Evolutionary conservation across 2,329 filamentous ascomycete genomes (phyloP).

Genomic region (Cladosporium cucumerinum): DNA sequence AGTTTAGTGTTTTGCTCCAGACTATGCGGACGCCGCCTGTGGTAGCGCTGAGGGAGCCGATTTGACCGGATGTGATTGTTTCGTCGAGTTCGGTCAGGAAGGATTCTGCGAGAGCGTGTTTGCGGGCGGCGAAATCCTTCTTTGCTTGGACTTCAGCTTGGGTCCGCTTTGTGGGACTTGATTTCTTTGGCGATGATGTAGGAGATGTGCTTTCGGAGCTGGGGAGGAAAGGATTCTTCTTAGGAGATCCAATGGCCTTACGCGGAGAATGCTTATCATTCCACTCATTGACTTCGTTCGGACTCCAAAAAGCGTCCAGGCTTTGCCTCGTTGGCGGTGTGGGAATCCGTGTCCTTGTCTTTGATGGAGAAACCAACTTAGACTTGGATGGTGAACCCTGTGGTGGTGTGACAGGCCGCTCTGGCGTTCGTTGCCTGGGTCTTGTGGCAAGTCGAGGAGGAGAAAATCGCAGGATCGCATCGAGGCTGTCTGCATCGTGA

Average conservation of each 20-base stretch:
- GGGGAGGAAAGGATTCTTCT: slow-evolving; percentile 28
- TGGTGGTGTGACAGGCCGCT: slow-evolving; percentile 37
- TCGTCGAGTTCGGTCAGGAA: slow-evolving; percentile 70
- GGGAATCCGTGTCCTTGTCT: slow-evolving; percentile 48
- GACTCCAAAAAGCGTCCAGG: slow-evolving; percentile 59
- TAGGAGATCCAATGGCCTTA: slow-evolving; percentile 43
- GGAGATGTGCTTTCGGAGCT: slow-evolving; percentile 25
- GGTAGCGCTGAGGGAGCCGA: slow-evolving; percentile 55
- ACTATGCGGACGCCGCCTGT: slow-evolving; percentile 69
- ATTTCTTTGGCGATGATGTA: slow-evolving; percentile 40
- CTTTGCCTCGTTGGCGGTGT: slow-evolving; percentile 53
- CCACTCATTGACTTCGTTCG: slow-evolving; percentile 59
- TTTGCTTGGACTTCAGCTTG: slow-evolving; percentile 41
- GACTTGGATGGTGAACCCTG: slow-evolving; percentile 42
- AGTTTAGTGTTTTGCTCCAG: slow-evolving; percentile 77
- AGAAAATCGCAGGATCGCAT: slow-evolving; percentile 8
- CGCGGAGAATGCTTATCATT: slow-evolving; percentile 59
- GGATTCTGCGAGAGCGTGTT: slow-evolving; percentile 58
- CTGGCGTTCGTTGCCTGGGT: slow-evolving; percentile 9
- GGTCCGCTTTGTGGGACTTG: slow-evolving; percentile 32
- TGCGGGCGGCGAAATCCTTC: slow-evolving; percentile 61
- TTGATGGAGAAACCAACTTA: slow-evolving; percentile 47
- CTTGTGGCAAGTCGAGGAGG: slow-evolving; percentile 4
- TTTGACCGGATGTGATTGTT: slow-evolving; percentile 58
- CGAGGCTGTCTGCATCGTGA: slow-evolving; percentile 4